Base-by-base conservation (phyloP, 176 grass and related monocot species). In the Phragmites australis region DNA sequence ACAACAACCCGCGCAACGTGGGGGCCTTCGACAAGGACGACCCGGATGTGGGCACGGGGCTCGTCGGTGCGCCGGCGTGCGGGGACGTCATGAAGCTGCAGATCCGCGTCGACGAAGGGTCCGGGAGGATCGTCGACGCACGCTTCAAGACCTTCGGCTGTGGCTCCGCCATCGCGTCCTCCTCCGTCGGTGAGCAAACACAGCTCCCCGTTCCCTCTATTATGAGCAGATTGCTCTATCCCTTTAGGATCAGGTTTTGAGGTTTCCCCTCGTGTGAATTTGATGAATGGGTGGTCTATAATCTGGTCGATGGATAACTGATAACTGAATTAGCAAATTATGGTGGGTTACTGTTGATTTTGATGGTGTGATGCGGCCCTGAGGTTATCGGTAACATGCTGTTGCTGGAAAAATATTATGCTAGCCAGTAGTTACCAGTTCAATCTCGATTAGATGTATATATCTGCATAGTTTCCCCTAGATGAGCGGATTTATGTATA, bases 51-150 rank as follows among this genome's bases (percentile, higher is more conserved):
- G 92, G 86, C 39, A 98, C 92, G 63, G 92, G 95, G 44, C 84
- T 98, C 68, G 95, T 94, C 21, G 96, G 96, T 21, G 95, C 90
- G 50, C 95, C 95, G 13, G 95, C 95, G 3, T 98, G 92, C 68
- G 95, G 95, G 21, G 92, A 98, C 74, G 95, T 98, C 77, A 98
- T 98, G 95, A 93, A 94, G 88, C 86, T 98, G 71, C 92, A 94
- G 86, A 98, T 98, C 75, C 91, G 82, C 83, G 86, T 94, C 59
- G 92, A 98, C 64, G 78, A 93, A 27, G 77, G 25, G 0, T 84
- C 92, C 31, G 92, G 92, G 10, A 91, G 43, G 86, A 94, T 98
- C 73, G 78, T 91, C 51, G 92, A 98, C 59, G 90, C 92, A 13
- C 94, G 95, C 75, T 98, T 98, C 78, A 99, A 99, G 90, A 95